Evolutionary conservation across 257 asterid species (phyloP).

Genomic region (Solanum bukasovii): DNA sequence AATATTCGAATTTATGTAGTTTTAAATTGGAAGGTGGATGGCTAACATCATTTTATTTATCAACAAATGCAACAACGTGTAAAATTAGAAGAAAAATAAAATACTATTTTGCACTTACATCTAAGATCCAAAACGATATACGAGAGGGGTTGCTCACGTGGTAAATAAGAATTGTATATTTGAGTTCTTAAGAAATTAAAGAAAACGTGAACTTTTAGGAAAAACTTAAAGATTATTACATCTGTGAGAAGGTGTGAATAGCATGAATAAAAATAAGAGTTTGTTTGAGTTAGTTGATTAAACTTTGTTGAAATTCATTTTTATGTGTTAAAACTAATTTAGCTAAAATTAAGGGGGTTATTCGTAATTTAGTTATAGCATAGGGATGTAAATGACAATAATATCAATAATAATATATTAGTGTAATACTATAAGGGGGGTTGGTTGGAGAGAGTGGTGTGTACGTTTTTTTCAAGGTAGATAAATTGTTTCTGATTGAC

Average conservation of each 20-base stretch:
- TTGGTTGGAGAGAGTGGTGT: too few species aligned
- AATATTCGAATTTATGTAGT: not conserved
- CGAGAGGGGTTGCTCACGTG: too few species aligned
- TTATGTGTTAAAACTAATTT: not conserved
- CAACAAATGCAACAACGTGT: not conserved
- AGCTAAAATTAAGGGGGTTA: not conserved
- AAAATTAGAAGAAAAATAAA: not conserved
- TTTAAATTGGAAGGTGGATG: too few species aligned
- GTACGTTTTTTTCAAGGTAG: too few species aligned
- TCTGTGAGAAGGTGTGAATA: not conserved
- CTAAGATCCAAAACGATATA: not conserved
- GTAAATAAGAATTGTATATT: too few species aligned
- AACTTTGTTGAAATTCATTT: not conserved
- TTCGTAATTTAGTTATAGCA: not conserved
- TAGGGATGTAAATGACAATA: not conserved
- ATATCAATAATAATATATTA: too few species aligned
- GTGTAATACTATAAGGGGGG: too few species aligned
- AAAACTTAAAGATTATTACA: too few species aligned
- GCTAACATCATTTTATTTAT: too few species aligned
- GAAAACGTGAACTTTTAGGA: not conserved
- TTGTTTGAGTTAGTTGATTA: not conserved
- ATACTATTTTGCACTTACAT: not conserved
- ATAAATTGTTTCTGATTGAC: too few species aligned
- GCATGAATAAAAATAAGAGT: not conserved
- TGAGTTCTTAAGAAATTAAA: too few species aligned